Percentiles rank a stretch among this genome's conserved stretches.
These are phyloP conservation scores for Penicillium dipodomyicola DNA, from an alignment of 495 filamentous ascomycete species.

Conservation along the genomic window DNA sequence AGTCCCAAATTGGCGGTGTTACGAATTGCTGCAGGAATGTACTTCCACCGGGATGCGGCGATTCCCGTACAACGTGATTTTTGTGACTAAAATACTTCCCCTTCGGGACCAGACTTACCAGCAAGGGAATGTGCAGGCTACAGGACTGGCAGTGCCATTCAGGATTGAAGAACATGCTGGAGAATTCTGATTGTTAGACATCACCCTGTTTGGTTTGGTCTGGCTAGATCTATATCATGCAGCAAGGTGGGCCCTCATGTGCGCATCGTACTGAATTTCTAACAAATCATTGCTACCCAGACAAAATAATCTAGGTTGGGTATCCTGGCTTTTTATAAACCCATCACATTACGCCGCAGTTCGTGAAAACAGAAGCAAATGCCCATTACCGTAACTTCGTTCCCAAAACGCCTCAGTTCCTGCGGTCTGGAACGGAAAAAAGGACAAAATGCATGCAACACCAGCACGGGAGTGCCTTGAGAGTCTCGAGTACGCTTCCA, in stretches of 20 bases:
- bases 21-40: too few species aligned
- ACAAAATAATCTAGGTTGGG: constrained; percentile 2
- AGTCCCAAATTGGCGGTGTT: too few species aligned
- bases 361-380: neutral
- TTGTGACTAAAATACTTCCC: neutral
- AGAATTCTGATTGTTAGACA: neutral
- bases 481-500: neutral
- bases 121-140: neutral
- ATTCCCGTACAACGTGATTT: too few species aligned
- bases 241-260: neutral
- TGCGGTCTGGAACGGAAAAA: neutral
- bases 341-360: neutral
- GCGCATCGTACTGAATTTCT: neutral
- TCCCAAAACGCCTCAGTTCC: neutral
- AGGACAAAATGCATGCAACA: neutral
- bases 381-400: neutral
- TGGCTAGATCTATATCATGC: neutral
- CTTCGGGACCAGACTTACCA: neutral
- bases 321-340: constrained; percentile 8
- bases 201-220: neutral
- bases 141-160: neutral
- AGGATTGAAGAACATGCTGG: neutral
- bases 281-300: neutral
- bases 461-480: neutral
- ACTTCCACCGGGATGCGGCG: too few species aligned